A percentile compares a stretch with the other conserved stretches of the same genome.
Evolutionary conservation across 495 filamentous ascomycete species (phyloP).

Genomic region (Penicillium tannophilum): DNA sequence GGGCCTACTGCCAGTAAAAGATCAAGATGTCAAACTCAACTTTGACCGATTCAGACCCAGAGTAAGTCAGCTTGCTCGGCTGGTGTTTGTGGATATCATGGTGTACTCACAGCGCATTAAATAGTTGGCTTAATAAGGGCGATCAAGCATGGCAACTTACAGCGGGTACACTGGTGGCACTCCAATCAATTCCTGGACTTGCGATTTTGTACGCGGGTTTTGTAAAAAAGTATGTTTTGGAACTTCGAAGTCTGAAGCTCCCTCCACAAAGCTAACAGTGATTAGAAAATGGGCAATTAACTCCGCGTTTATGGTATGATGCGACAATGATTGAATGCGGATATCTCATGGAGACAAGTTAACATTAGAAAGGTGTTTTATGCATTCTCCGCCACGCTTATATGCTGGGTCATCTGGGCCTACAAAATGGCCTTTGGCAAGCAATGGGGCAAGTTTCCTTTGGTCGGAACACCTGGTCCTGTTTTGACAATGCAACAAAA

Average conservation of each 20-base stretch:
- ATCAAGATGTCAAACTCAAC: too few relatives aligned
- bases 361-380: constrained; percentile 41
- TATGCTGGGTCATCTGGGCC: constrained; percentile 60
- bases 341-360: too few relatives aligned
- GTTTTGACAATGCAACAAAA: constrained; percentile 49
- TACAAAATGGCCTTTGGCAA: constrained; percentile 57
- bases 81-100: not conserved
- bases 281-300: not conserved
- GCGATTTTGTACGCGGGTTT: constrained; percentile 57
- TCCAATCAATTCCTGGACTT: constrained; percentile 58
- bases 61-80: not conserved
- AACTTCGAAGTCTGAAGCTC: not conserved
- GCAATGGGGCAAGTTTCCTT: constrained; percentile 45
- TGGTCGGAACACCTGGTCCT: constrained; percentile 53
- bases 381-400: constrained; percentile 53
- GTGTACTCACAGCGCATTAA: not conserved
- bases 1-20: not conserved
- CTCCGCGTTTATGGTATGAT: not conserved
- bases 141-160: constrained; percentile 62
- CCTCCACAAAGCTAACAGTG: too few relatives aligned
- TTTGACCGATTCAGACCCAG: not conserved
- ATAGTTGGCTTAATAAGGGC: constrained; percentile 51
- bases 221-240: constrained; percentile 44
- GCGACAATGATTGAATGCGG: too few relatives aligned
- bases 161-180: constrained; percentile 53